A percentile compares a stretch with the other conserved stretches of the same genome.
phyloP scores from a whole-genome alignment of 2,329 filamentous ascomycete species.

The Calonectria naviculata region DNA sequence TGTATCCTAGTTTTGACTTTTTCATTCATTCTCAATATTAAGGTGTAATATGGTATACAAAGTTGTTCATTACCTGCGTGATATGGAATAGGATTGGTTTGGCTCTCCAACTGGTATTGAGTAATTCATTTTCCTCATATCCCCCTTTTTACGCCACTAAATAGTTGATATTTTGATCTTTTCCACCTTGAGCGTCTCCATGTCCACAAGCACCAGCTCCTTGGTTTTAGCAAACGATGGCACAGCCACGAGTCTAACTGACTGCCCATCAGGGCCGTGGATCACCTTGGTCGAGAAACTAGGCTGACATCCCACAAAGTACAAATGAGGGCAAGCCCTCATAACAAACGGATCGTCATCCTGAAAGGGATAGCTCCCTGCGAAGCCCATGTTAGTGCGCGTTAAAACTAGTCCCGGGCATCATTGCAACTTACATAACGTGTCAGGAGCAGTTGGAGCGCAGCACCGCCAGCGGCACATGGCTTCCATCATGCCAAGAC shows the following conservation, averaged over 20 bases:
- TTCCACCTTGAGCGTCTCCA: conserved; percentile 85
- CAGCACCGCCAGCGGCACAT: conserved; percentile 93
- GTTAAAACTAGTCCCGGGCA: background rate
- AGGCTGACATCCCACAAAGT: conserved; percentile 88
- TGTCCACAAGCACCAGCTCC: conserved; percentile 85
- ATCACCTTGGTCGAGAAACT: conserved; percentile 79
- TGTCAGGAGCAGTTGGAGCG: conserved; percentile 96
- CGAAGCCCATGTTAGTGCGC: conserved; percentile 22
- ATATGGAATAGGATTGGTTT: background rate
- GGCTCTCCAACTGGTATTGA: background rate
- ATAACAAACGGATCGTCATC: conserved; percentile 93
- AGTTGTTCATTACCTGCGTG: no score
- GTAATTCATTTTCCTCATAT: background rate
- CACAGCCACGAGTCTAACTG: conserved; percentile 82
- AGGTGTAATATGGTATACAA: no score
- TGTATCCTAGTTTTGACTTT: no score
- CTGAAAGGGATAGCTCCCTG: conserved; percentile 97
- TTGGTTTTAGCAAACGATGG: conserved; percentile 84
- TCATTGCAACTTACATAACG: conserved; percentile 75
- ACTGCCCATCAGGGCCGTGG: conserved; percentile 73
- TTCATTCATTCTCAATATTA: no score
- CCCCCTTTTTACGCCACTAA: conserved; percentile 18
- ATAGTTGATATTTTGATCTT: conserved; percentile 67
- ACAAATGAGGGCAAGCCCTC: conserved; percentile 86
- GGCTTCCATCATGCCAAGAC: conserved; percentile 91